Percentiles rank a stretch among this genome's conserved stretches.
These are phyloP conservation scores for Amesomyces nigricolor DNA, from an alignment of 2,329 filamentous ascomycete species.

Conservation along the genomic window DNA sequence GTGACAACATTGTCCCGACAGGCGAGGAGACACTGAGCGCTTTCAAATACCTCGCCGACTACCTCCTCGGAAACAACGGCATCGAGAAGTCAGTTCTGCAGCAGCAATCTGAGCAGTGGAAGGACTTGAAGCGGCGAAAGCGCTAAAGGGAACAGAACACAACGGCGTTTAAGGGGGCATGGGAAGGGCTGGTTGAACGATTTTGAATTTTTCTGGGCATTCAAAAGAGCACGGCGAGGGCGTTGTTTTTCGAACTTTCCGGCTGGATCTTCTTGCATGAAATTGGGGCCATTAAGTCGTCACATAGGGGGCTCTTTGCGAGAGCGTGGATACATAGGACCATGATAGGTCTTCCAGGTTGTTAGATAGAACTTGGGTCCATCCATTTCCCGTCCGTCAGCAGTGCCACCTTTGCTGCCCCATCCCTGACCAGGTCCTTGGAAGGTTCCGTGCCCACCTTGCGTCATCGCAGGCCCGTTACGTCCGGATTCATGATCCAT, in stretches of 20 bases:
- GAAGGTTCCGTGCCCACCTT: no score
- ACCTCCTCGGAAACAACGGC: constrained; percentile 64
- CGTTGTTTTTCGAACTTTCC: neutral
- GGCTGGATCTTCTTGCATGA: no score
- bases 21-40: constrained; percentile 83
- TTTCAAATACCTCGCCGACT: constrained; percentile 77
- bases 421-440: no score
- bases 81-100: constrained; percentile 42
- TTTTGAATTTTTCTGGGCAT: neutral
- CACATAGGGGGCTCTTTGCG: no score
- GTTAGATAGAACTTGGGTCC: no score
- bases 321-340: no score
- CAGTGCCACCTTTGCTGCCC: no score
- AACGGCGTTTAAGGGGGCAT: neutral
- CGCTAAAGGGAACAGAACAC: constrained; percentile 6
- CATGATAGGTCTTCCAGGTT: no score
- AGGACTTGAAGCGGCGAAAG: constrained; percentile 21
- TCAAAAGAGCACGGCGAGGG: constrained; percentile 3
- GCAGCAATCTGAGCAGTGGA: constrained; percentile 13
- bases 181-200: neutral
- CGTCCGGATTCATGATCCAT: no score
- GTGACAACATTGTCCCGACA: constrained; percentile 79
- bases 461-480: no score
- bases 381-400: no score
- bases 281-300: no score